Evolutionary conservation across 169 alveolate genomes (phyloP).

Genomic region (Cryptosporidium sp.): DNA sequence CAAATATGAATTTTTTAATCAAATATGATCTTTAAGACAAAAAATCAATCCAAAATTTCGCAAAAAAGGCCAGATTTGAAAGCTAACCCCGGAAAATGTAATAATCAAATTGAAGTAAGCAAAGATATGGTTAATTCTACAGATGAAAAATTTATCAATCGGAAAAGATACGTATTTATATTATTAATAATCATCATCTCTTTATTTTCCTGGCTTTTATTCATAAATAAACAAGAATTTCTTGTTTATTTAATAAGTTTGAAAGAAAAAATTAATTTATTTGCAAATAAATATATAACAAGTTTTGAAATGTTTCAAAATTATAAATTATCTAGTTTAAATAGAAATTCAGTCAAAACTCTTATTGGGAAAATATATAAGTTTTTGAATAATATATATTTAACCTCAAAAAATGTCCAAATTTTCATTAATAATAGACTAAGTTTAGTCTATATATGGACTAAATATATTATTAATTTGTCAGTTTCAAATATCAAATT

Average conservation of each 20-base stretch:
- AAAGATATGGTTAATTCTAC: background rate
- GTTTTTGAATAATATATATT: background rate
- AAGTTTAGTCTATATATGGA: background rate
- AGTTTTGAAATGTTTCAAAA: background rate
- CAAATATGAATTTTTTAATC: background rate
- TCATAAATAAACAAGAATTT: background rate
- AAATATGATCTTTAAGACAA: slow-evolving; percentile 11
- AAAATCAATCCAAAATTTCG: background rate
- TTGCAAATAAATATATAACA: background rate
- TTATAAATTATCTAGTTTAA: background rate
- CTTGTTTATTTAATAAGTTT: background rate
- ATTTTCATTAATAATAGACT: background rate
- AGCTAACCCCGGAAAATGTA: background rate
- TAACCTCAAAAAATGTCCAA: background rate
- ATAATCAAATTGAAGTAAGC: background rate
- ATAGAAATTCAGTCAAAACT: background rate
- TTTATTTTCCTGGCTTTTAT: background rate
- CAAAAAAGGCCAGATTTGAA: background rate
- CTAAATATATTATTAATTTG: slow-evolving; percentile 15
- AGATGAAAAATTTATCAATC: background rate
- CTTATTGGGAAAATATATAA: background rate
- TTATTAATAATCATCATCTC: background rate
- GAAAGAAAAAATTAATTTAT: background rate
- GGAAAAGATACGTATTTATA: background rate
- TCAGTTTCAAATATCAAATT: slow-evolving; percentile 3